Conservation (phyloP, 768 basidiomycete species). For the Fomitopsis pulvina region DNA sequence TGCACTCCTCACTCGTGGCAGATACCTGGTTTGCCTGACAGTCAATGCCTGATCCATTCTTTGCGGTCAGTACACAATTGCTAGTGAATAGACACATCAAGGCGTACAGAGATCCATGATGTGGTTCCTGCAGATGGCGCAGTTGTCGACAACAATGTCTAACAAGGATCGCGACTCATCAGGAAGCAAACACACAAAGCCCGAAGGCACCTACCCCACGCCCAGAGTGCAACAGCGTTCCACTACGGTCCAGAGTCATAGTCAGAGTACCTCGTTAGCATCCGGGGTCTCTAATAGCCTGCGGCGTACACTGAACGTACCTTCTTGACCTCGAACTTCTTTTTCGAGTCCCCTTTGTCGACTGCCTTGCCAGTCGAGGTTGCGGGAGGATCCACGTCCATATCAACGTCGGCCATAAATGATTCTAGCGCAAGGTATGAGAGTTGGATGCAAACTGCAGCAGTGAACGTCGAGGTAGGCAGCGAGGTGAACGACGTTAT, state of each 20-base stretch:
- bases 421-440: neutral
- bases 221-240: conserved; percentile 98
- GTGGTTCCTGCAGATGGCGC: conserved; percentile 98
- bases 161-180: conserved; percentile 4
- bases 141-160: conserved; percentile 99
- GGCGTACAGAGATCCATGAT: conserved; percentile 98
- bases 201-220: conserved; percentile 68
- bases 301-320: conserved; percentile 35
- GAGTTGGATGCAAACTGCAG: no score
- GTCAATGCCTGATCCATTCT: conserved; percentile 75
- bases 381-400: conserved; percentile 64
- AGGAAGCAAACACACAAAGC: neutral
- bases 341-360: conserved; percentile 57
- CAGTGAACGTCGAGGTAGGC: conserved; percentile 3
- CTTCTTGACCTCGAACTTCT: conserved; percentile 98
- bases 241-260: conserved; percentile 49
- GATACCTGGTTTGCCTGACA: conserved; percentile 99
- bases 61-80: neutral
- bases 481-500: no score
- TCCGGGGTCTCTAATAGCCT: neutral
- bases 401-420: conserved; percentile 44
- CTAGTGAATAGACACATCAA: neutral
- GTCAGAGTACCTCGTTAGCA: neutral
- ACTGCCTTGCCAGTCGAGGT: conserved; percentile 29
- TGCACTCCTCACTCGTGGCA: conserved; percentile 93